Evolutionary conservation across 2,329 filamentous ascomycete species (phyloP), one percentile per base, ranked within the genome.

Genomic region (Alternaria sp.): DNA sequence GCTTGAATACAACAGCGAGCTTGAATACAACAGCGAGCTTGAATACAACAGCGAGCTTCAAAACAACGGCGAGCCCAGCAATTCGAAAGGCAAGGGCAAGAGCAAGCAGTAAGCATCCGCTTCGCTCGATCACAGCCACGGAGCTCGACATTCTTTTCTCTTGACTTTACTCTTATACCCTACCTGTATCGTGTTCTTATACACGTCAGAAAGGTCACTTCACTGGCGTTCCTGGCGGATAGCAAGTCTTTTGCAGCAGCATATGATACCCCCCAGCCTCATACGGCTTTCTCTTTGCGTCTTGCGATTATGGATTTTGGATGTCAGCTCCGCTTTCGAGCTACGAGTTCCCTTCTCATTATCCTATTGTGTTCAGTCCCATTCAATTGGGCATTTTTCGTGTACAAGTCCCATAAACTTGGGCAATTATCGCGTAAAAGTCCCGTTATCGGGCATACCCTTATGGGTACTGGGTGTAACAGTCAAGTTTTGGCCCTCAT

Each of bases 201-300:
- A 34, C 46, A 34, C 46, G 25, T 25, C 46, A 32, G 20, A 38
- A 50, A 27, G n/a, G 32, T n/a, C 14, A 20, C 30, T n/a, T 50
- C 18, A 34, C 46, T 14, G 46, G 30, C 46, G 32, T 50, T 50
- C 14, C 32, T 27, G 20, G 32, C 20, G 46, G 20, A 38, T 38
- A 36, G 30, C 25, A 32, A 50, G 46, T n/a, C 16, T 8, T 36
- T 50, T 38, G 40, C 11, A 16, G 9, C 18, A 12, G 40, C 14
- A 38, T 50, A 50, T 50, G 46, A 50, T 50, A 50, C 50, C 34
- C 49, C 22, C 49, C 10, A 16, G 34, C 50, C 46, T 22, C 18
- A 30, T 8, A 22, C 20, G 38, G 44, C 30, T 40, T 12, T 56
- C 32, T 36, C 9, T 43, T 40, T 59, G 41, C 28, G 25, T 34